Conservation (phyloP, 2,329 filamentous ascomycete genomes). For the Botrytis galanthina region DNA sequence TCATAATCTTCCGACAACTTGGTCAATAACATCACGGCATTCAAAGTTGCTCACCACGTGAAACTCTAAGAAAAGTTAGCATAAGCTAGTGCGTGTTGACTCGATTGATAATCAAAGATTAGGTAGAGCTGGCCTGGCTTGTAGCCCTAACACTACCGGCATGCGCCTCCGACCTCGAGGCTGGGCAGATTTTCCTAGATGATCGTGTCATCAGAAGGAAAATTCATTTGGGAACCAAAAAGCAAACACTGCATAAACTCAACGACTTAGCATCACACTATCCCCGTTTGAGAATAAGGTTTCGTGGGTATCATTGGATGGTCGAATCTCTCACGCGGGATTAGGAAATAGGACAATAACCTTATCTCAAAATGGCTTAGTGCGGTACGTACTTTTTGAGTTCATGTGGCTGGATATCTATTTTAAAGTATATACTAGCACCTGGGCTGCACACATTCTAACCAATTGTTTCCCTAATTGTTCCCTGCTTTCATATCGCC, state of each 20-base stretch:
- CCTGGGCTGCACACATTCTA: not conserved
- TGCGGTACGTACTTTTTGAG: not conserved
- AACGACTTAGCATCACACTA: not conserved
- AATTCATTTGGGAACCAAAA: not conserved
- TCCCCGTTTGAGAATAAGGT: not conserved
- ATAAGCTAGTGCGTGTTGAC: not conserved
- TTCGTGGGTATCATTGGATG: not conserved
- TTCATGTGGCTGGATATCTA: not conserved
- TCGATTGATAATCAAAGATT: not conserved
- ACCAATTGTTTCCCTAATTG: not conserved
- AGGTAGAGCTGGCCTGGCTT: not conserved
- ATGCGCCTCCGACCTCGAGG: not conserved
- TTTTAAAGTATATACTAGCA: not conserved
- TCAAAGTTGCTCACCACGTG: not conserved
- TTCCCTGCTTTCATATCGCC: not conserved
- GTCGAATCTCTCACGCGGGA: not conserved
- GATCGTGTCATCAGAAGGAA: not conserved
- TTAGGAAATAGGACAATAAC: not conserved
- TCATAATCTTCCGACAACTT: not conserved
- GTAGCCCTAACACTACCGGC: not conserved
- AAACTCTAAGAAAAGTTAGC: not conserved
- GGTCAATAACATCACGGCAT: not conserved
- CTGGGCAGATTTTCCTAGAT: not conserved
- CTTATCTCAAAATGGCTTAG: not conserved
- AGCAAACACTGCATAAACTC: not conserved